Percentiles rank a stretch among this genome's conserved stretches.
Conservation (phyloP, 495 filamentous ascomycete genomes). For the Tirmania nivea region DNA sequence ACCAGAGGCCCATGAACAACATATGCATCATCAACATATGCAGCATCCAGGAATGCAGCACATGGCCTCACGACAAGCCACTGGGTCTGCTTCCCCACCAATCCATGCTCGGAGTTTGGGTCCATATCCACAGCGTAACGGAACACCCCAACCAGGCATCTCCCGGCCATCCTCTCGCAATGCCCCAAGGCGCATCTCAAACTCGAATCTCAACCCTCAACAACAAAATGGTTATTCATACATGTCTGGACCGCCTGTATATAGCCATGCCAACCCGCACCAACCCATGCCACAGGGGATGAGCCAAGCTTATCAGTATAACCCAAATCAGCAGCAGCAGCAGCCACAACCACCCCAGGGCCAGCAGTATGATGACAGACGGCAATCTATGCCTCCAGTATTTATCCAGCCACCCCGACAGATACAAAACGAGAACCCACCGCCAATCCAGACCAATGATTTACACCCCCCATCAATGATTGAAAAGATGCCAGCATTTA, state of each 20-base stretch:
- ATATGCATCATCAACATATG: slow-evolving; percentile 51
- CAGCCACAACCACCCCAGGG: slow-evolving; percentile 20
- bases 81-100: slow-evolving; percentile 75
- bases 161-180: slow-evolving; percentile 23
- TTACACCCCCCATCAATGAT: slow-evolving; percentile 22
- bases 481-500: slow-evolving; percentile 55
- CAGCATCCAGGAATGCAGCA: slow-evolving; percentile 57
- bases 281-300: slow-evolving; percentile 5
- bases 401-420: neutral
- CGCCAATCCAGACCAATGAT: slow-evolving; percentile 10
- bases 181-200: slow-evolving; percentile 22
- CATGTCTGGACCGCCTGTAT: slow-evolving; percentile 11
- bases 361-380: slow-evolving; percentile 11
- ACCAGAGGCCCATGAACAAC: slow-evolving; percentile 30
- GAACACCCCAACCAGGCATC: neutral
- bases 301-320: slow-evolving; percentile 21
- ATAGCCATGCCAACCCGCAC: slow-evolving; percentile 7
- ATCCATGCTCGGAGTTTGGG: slow-evolving; percentile 26
- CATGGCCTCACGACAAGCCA: slow-evolving; percentile 43
- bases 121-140: neutral
- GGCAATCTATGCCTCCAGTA: slow-evolving; percentile 18
- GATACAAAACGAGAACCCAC: slow-evolving; percentile 6
- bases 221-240: slow-evolving; percentile 36
- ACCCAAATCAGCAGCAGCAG: slow-evolving; percentile 22
- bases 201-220: slow-evolving; percentile 24